Base-by-base conservation (phyloP, 306 rosid genomes). In the Quercus glauca region DNA sequence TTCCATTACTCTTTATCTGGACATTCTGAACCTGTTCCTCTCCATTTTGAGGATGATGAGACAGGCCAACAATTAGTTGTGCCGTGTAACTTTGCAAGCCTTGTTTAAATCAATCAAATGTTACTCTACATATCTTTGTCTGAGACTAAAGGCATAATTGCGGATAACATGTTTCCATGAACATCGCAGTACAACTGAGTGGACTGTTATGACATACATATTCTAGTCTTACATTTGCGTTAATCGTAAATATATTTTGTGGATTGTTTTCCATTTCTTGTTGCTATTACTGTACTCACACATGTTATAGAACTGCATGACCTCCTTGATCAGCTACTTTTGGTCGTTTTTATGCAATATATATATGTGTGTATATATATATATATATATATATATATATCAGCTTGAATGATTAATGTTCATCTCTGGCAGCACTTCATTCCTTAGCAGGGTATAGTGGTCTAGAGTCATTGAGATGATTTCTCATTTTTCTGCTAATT, bases 1-100 rank as follows among this genome's bases (percentile, higher is more conserved):
- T 73, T 90, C 99, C 3, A 86, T 94, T 73, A 90, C 95, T 35
- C 99, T 92, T 58, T 92, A 94, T 77, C 91, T 94, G 20, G 97
- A 94, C 81, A 86, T 94, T 29, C 89, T 94, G 72, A 94, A 94
- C 89, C 87, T 94, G 73, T 94, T 94, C 85, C 95, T 94, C 29
- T 49, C 94, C 76, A 94, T 94, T 82, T 78, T 94, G 90, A 89
- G 97, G 88, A 75, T 94, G 88, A 86, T 94, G 89, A 88, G 93
- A 87, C 72, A 78, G 79, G 90, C 88, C 23, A 86, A 92, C 86
- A 90, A 90, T 64, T 94, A 91, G 85, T 53, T 55, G 53, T 82
- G 56, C 72, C 61, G 3, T 21, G 20, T 61, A 60, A 60, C 49
- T n/a, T 49, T 74, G 63, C 29, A 43, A 12, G 45, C 35, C 65